phyloP scores from a whole-genome alignment of 257 asterid genomes.

The Solanum medicagineum region DNA sequence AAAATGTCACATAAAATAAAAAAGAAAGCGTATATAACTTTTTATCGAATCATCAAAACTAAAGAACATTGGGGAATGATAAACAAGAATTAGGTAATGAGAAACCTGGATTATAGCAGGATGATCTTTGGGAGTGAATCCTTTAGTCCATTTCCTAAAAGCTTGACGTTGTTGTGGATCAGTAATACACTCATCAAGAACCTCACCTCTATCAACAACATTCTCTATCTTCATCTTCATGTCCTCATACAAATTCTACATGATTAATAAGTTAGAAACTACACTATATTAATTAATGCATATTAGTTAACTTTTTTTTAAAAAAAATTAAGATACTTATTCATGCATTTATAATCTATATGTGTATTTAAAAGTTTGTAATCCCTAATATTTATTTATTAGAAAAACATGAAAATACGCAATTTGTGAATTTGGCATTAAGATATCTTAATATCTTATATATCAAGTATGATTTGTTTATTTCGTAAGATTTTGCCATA shows the following conservation, averaged over 20 bases:
- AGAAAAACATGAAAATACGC: no score
- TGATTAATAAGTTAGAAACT: not conserved
- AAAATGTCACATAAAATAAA: no score
- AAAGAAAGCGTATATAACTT: no score
- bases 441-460: no score
- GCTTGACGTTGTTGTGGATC: slow-evolving; percentile 16
- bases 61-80: not conserved
- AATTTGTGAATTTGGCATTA: no score
- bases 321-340: no score
- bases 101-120: slow-evolving; percentile 33
- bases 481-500: no score
- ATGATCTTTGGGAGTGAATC: slow-evolving; percentile 34
- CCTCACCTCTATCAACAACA: slow-evolving; percentile 22
- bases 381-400: no score
- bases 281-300: not conserved
- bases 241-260: slow-evolving; percentile 35
- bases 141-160: slow-evolving; percentile 17
- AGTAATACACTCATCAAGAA: slow-evolving; percentile 22
- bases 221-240: slow-evolving; percentile 34
- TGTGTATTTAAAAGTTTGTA: no score
- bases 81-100: not conserved
- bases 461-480: no score
- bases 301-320: not conserved
- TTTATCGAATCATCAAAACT: not conserved
- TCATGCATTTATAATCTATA: no score